Base-by-base conservation (phyloP, 495 filamentous ascomycete genomes). In the Talaromyces trachyspermus region DNA sequence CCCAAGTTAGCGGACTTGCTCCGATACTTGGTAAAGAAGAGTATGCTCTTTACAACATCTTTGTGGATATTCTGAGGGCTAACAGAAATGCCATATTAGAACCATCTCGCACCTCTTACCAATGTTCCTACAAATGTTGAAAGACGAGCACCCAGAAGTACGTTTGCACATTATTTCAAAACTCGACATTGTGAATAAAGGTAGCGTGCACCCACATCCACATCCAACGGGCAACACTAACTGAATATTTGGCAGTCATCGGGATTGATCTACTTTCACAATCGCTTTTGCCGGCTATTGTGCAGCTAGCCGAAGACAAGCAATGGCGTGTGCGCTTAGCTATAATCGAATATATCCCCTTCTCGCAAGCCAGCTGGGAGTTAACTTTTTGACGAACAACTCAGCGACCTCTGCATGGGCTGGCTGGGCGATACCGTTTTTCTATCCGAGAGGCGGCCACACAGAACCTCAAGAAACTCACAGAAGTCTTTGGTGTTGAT, bases 351-450 rank as follows among this genome's bases (percentile, higher is more conserved):
- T 96, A 98, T 68, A 96, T 98, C 92, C 92, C 19, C 77, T 98
- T 37, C 84, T 98, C 30, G 94, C 94, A 37, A 89, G 88, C 56
- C 92, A 98, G 61, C 76, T 98, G 12, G 92, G 92, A 33, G 92
- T 97, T 46, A 83, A 92, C 58, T 98, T 98, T 75, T 98, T 98
- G 89, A 98, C 60, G 89, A 98, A 63, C 92, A 97, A 67, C 78
- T 98, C 33, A 89, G 86, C 55, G 83, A 81, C 46, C 80, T 98
- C 17, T 98, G 92, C 75, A 98, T 98, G 92, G 85, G 86, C 49
- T 98, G 92, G 92, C 77, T 98, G n/a, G 94, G 94, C 20, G 92
- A 98, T 57, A 96, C 92, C 1, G 92, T 98, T 98, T 95, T 71
- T 95, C 90, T 9, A 98, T 98, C 58, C 81, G 92, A 49, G 92